Base-by-base conservation (phyloP, 495 filamentous ascomycete genomes). In the Penicillium silybi region DNA sequence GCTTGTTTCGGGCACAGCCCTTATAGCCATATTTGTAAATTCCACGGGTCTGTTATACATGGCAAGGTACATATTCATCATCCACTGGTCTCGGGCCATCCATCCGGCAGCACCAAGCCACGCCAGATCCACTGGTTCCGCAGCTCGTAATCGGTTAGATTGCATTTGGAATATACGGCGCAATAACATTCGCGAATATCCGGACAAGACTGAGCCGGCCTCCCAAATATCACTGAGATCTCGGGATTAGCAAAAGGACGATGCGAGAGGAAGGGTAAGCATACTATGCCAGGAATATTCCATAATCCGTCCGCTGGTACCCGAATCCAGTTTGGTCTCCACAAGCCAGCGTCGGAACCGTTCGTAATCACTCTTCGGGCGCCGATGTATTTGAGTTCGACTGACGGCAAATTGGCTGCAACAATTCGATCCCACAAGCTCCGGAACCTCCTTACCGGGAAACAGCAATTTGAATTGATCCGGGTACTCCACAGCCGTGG, bases 351-450 rank as follows among this genome's bases (percentile, higher is more conserved):
- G 56, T 6, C 81, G 64, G 52, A 72, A 80, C 1, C 66, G 64
- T 18, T 73, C 37, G 57, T 87, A 89, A 23, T 82, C 71, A 41
- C 73, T 67, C 48, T 62, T 50, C 17, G 75, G 54, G 32, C 79
- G 66, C 26, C 62, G 55, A 0, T 45, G 67, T 1, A 88, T 69
- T 23, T 69, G 65, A 4, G 78, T 74, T 22, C 73, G 62, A 17
- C 75, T 75, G 1, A 87, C 80, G 0, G 82, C 86, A 54, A 90
- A 90, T 65, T 90, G 87, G 41, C 83, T 79, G 59, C 86, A 89
- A 58, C 86, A 90, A 9, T 68, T 64, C 10, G 63, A 60, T 3
- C 70, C 71, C 0, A 78, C 59, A n/a, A 54, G 45, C 20, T 55
- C 50, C 4, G 72, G 69, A 7, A 67, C 48, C 6, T 53, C 41